A percentile compares a stretch with the other conserved stretches of the same genome.
phyloP scores from a whole-genome alignment of 257 asterid species.

The Thymus mandschuricus region DNA sequence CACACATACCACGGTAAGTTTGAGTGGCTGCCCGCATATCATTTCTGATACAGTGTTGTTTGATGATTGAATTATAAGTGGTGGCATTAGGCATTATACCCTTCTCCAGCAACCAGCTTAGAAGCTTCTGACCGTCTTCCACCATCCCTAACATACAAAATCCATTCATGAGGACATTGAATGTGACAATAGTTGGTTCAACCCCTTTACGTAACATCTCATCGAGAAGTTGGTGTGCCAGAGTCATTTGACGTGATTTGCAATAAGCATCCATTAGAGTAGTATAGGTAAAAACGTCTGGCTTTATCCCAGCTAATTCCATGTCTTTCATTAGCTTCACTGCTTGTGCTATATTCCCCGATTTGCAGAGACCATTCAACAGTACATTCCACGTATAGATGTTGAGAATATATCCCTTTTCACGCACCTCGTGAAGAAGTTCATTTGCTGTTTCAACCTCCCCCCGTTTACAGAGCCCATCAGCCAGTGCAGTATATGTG shows the following conservation, averaged over 20 bases:
- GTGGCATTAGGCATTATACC: constrained; percentile 77
- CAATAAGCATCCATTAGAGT: constrained; percentile 89
- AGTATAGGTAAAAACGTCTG: constrained; percentile 83
- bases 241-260: constrained; percentile 70
- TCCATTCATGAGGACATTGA: constrained; percentile 88
- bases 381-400: constrained; percentile 77
- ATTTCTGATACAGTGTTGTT: constrained; percentile 72
- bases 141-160: constrained; percentile 78
- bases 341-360: constrained; percentile 72
- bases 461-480: constrained; percentile 92
- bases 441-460: constrained; percentile 81
- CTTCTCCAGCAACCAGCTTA: constrained; percentile 88
- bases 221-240: constrained; percentile 76
- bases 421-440: constrained; percentile 76
- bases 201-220: constrained; percentile 77
- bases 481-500: constrained; percentile 89
- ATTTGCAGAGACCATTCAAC: constrained; percentile 84
- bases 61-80: constrained; percentile 81
- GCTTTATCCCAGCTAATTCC: constrained; percentile 67
- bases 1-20: constrained; percentile 59
- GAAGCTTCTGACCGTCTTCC: constrained; percentile 79
- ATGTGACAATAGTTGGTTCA: constrained; percentile 83
- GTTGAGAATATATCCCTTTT: constrained; percentile 74
- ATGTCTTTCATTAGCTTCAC: constrained; percentile 68
- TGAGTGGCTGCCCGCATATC: constrained; percentile 66